phyloP scores from a whole-genome alignment of 305 asterid genomes.

The Solanum hybrid region DNA sequence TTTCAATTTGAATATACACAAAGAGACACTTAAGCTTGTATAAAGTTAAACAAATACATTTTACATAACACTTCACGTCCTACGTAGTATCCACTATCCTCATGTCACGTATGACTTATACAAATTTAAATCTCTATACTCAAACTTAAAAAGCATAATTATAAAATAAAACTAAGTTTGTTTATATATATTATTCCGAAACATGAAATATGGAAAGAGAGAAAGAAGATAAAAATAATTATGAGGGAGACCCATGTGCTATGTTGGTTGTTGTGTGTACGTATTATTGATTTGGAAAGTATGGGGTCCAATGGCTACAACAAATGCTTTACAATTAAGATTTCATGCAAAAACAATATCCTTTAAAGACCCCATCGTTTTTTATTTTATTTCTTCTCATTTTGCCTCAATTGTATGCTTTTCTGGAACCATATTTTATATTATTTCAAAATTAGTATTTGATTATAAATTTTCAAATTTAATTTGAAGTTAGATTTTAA shows the following conservation, averaged over 20 bases:
- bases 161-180: too few species aligned
- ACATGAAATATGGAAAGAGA: background rate
- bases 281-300: background rate
- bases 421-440: background rate
- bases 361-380: background rate
- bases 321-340: background rate
- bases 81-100: too few species aligned
- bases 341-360: background rate
- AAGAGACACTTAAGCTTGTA: accelerated
- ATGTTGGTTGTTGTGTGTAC: constrained; percentile 2
- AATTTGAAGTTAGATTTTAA: background rate
- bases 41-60: accelerated
- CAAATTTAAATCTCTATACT: too few species aligned
- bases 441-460: background rate
- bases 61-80: too few species aligned
- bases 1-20: too few species aligned
- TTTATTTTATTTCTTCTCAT: background rate
- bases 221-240: background rate
- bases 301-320: background rate
- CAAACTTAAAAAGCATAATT: too few species aligned
- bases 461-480: background rate
- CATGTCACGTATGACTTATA: background rate
- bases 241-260: constrained; percentile 5
- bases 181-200: background rate
- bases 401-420: background rate